Evolutionary conservation across 148 eudicot species (phyloP).

Genomic region (Drosera capensis): DNA sequence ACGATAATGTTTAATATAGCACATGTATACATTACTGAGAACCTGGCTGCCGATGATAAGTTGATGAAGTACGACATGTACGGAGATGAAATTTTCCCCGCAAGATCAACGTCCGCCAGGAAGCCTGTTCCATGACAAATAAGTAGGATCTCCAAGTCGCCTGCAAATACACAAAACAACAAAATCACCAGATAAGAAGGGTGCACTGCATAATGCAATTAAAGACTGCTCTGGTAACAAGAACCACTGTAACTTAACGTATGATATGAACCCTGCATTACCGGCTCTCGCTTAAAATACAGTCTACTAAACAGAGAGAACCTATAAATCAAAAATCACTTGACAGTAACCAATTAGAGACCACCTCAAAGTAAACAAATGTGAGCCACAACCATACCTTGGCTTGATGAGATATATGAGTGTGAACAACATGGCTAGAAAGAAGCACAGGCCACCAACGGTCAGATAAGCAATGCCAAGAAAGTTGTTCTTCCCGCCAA

Average conservation of each 20-base stretch:
- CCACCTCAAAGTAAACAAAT: background rate
- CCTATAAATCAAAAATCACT: background rate
- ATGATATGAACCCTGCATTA: too few species aligned
- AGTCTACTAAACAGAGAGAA: background rate
- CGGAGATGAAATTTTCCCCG: background rate
- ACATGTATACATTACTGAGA: background rate
- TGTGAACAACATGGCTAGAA: constrained; percentile 56
- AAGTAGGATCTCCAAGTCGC: constrained; percentile 61
- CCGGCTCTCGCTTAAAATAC: background rate
- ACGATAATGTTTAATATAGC: too few species aligned
- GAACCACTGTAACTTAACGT: background rate
- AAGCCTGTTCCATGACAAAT: constrained; percentile 64
- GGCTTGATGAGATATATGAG: constrained; percentile 77
- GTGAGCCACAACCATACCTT: constrained; percentile 29
- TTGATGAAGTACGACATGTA: background rate
- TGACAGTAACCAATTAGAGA: too few species aligned
- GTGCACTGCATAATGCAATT: background rate
- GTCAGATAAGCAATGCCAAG: constrained; percentile 87
- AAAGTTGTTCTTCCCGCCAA: constrained; percentile 91
- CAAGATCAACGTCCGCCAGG: constrained; percentile 45
- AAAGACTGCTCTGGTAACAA: background rate
- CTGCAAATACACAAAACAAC: constrained; percentile 15
- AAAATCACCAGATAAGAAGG: background rate
- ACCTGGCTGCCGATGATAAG: background rate
- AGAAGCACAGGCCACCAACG: constrained; percentile 78